These are phyloP conservation scores for Thielaviopsis punctulata DNA, from an alignment of 2,329 filamentous ascomycete genomes.

Conservation along the genomic window DNA sequence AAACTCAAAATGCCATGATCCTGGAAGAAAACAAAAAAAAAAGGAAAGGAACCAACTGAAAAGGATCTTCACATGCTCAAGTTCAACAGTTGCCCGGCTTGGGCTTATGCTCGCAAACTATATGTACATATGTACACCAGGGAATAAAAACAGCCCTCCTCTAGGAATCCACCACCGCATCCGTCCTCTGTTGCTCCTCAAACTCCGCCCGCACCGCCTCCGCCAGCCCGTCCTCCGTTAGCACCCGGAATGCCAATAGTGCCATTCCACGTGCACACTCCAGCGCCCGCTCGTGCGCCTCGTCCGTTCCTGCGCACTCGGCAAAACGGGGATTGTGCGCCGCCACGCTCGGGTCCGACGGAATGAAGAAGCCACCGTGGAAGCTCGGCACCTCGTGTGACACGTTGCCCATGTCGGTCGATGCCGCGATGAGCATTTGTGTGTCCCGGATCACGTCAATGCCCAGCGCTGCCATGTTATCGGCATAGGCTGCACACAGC, in stretches of 20 bases:
- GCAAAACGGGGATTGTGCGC: slow-evolving; percentile 20
- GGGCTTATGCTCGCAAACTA: no score
- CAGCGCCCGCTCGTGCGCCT: slow-evolving; percentile 24
- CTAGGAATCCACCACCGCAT: slow-evolving; percentile 19
- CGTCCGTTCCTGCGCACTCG: slow-evolving; percentile 22
- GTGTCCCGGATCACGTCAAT: not conserved
- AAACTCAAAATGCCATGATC: no score
- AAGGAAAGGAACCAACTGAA: no score
- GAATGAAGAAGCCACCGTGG: slow-evolving; percentile 30
- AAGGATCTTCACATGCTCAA: no score
- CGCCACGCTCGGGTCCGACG: slow-evolving; percentile 20
- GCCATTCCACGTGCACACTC: slow-evolving; percentile 29
- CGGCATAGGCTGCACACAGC: not conserved
- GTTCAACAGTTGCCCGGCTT: no score
- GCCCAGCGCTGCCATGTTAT: not conserved
- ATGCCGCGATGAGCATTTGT: slow-evolving; percentile 18
- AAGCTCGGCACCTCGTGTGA: slow-evolving; percentile 29
- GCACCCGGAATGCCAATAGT: slow-evolving; percentile 14
- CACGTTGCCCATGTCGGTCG: slow-evolving; percentile 36
- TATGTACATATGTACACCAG: no score
- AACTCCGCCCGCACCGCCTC: not conserved
- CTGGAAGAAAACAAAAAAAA: no score
- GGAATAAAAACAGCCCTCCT: no score
- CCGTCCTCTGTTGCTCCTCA: not conserved
- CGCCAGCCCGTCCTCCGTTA: not conserved